Percentiles rank a stretch among this genome's conserved stretches.
These are phyloP conservation scores for Boletus tomentosulus DNA, from an alignment of 768 basidiomycete species.

Conservation along the genomic window DNA sequence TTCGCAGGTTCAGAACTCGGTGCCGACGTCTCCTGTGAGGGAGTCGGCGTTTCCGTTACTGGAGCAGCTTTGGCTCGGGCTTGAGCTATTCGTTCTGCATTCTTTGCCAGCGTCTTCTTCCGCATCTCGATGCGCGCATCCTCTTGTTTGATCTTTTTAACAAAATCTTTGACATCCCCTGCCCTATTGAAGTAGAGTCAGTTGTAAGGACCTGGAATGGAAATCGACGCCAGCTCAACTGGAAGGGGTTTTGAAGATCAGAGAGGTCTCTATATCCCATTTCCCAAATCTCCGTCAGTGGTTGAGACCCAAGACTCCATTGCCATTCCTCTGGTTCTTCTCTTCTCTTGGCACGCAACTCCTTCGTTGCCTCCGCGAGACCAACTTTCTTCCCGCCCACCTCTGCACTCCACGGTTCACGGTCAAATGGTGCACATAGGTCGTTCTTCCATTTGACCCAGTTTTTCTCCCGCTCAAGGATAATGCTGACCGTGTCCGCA, in stretches of 20 bases:
- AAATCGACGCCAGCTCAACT: conserved; percentile 41
- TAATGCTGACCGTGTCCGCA: conserved; percentile 64
- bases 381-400: conserved; percentile 48
- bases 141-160: conserved; percentile 65
- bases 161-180: conserved; percentile 71
- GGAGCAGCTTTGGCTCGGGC: conserved; percentile 42
- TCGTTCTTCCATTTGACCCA: conserved; percentile 92
- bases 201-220: neutral
- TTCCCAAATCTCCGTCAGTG: conserved; percentile 79
- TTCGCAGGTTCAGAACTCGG: conserved; percentile 16
- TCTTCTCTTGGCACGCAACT: conserved; percentile 49
- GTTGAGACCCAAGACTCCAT: conserved; percentile 61
- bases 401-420: conserved; percentile 55
- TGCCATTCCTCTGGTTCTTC: conserved; percentile 59
- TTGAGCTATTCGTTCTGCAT: conserved; percentile 35
- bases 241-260: conserved; percentile 64
- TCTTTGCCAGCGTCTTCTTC: conserved; percentile 37
- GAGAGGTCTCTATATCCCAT: conserved; percentile 66
- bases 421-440: conserved; percentile 74
- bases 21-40: conserved; percentile 17
- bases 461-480: conserved; percentile 81
- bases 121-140: conserved; percentile 57
- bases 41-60: conserved; percentile 17
- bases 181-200: conserved; percentile 39
- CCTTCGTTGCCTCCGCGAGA: conserved; percentile 59